These are phyloP conservation scores for Dendrobium chrysotoxum DNA, from an alignment of 106 monocot genomes.

Conservation along the genomic window DNA sequence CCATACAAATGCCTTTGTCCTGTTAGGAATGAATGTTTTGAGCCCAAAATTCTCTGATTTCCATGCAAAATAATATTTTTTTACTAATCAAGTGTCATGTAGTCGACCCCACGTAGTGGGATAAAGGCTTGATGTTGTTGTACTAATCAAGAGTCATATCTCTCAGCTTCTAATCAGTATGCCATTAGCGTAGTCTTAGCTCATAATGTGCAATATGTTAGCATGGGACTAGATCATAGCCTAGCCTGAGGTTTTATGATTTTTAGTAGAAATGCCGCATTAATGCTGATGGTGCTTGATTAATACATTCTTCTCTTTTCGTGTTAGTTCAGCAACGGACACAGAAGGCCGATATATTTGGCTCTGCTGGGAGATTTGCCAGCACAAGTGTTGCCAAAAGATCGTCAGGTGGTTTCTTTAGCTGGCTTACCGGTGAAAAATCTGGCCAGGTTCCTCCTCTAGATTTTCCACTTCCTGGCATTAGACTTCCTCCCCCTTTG, in stretches of 20 bases:
- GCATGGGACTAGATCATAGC: neutral
- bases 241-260: neutral
- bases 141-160: neutral
- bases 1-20: neutral
- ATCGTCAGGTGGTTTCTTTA: slow-evolving; percentile 70
- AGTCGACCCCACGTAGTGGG: no score
- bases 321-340: neutral
- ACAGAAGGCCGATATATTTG: slow-evolving; percentile 3
- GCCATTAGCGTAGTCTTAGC: neutral
- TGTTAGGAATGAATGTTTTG: neutral
- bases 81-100: neutral
- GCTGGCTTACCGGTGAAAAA: slow-evolving; percentile 56
- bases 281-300: neutral
- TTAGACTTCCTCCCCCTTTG: slow-evolving; percentile 52
- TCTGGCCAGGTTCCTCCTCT: slow-evolving; percentile 48
- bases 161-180: neutral
- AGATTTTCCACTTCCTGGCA: slow-evolving; percentile 57
- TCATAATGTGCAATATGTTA: neutral
- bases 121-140: no score
- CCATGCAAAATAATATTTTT: neutral
- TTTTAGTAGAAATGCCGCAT: neutral
- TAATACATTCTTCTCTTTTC: slow-evolving; percentile 2
- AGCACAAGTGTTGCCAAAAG: slow-evolving; percentile 66
- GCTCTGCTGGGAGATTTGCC: slow-evolving; percentile 35
- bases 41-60: neutral